These are phyloP conservation scores for Globisporangium barbulae DNA, from an alignment of 352 stramenopile species.

Conservation along the genomic window DNA sequence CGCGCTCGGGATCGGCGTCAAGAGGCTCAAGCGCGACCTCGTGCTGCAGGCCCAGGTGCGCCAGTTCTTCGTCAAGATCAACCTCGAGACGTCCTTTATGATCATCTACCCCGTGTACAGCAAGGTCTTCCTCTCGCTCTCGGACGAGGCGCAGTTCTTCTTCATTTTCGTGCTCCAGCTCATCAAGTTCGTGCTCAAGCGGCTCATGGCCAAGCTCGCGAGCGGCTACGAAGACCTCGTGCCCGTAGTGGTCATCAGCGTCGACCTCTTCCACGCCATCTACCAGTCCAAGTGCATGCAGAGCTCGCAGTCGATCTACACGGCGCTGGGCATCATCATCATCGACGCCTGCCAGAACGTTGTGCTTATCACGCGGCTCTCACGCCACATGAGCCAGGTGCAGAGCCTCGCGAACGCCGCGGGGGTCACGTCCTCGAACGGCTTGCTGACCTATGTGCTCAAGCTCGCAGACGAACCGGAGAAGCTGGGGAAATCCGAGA, in stretches of 20 bases:
- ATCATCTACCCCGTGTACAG: slow-evolving; percentile 4
- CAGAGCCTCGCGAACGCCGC: not conserved
- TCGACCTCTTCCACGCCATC: slow-evolving; percentile 8
- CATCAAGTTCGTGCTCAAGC: slow-evolving; percentile 4
- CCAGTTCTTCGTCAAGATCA: slow-evolving; percentile 1
- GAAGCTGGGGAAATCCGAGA: not conserved
- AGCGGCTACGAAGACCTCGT: not conserved
- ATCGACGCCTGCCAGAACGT: slow-evolving; percentile 9
- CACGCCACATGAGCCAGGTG: not conserved
- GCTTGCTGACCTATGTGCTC: not conserved
- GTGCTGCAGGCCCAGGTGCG: not conserved
- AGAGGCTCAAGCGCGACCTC: not conserved
- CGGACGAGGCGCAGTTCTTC: not conserved
- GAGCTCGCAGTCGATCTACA: not conserved
- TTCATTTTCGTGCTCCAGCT: slow-evolving; percentile 4
- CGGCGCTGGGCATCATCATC: not conserved
- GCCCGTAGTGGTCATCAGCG: not conserved
- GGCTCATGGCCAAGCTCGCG: not conserved
- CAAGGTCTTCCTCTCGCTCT: not conserved
- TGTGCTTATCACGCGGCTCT: not conserved
- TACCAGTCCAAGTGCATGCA: slow-evolving; percentile 14
- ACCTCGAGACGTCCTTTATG: slow-evolving; percentile 5
- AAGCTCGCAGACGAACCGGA: not conserved
- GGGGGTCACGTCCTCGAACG: not conserved
- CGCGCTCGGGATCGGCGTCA: not conserved